These are phyloP conservation scores for Kwoniella sp. DNA, from an alignment of 768 basidiomycete genomes.

Conservation along the genomic window DNA sequence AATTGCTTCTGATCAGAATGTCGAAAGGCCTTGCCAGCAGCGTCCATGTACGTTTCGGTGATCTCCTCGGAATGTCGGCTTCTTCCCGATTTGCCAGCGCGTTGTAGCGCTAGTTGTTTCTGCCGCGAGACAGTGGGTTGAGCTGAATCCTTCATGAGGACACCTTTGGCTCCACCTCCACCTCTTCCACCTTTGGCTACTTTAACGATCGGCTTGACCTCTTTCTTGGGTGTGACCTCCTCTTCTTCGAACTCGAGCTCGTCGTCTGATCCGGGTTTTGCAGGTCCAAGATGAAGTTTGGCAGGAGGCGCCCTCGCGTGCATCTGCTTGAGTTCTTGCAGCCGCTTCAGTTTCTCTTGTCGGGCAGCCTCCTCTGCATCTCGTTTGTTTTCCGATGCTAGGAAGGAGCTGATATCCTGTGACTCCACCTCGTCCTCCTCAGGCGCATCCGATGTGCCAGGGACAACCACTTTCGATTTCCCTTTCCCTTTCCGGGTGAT, in stretches of 20 bases:
- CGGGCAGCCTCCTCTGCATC: conserved; percentile 11
- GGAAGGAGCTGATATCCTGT: conserved; percentile 1
- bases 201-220: conserved; percentile 1
- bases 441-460: conserved; percentile 20
- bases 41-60: conserved; percentile 36
- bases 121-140: conserved; percentile 24
- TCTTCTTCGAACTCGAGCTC: conserved; percentile 13
- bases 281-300: conserved; percentile 6
- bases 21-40: conserved; percentile 33
- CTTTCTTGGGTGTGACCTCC: conserved; percentile 12
- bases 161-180: conserved; percentile 31
- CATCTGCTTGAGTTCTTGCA: conserved; percentile 7
- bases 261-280: conserved; percentile 12
- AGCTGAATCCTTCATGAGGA: conserved; percentile 13
- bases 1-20: conserved; percentile 28
- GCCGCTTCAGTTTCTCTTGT: conserved; percentile 10
- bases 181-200: not conserved
- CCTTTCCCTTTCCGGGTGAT: conserved; percentile 1
- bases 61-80: conserved; percentile 12
- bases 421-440: conserved; percentile 14
- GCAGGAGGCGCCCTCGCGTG: not conserved
- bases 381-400: conserved; percentile 3
- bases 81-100: conserved; percentile 28
- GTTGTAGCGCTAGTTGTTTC: conserved; percentile 21
- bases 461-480: conserved; percentile 8